phyloP scores from a whole-genome alignment of 495 filamentous ascomycete genomes.

The Penicilliopsis zonata region DNA sequence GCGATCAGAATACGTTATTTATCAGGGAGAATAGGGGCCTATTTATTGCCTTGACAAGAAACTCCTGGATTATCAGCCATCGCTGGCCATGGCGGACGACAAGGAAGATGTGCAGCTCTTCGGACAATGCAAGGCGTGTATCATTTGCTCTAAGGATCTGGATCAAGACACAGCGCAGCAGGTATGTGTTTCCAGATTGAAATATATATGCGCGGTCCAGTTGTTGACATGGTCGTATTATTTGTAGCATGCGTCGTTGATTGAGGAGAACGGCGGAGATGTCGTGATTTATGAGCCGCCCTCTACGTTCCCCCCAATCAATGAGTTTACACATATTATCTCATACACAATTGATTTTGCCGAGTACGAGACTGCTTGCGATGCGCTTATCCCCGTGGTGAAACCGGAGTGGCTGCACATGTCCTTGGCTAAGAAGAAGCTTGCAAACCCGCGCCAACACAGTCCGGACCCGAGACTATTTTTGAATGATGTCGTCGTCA shows the following conservation, averaged over 20 bases:
- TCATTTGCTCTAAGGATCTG: slow-evolving; percentile 37
- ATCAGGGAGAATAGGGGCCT: too few relatives aligned
- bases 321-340: slow-evolving; percentile 68
- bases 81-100: slow-evolving; percentile 20
- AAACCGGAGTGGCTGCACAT: slow-evolving; percentile 67
- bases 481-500: slow-evolving; percentile 69
- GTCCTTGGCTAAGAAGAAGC: slow-evolving; percentile 52
- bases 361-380: slow-evolving; percentile 56
- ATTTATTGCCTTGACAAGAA: too few relatives aligned
- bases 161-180: slow-evolving; percentile 28
- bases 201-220: not conserved
- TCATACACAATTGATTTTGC: slow-evolving; percentile 79
- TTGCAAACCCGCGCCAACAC: slow-evolving; percentile 69
- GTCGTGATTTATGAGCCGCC: slow-evolving; percentile 29
- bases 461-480: slow-evolving; percentile 86
- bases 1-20: too few relatives aligned
- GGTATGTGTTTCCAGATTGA: slow-evolving; percentile 9
- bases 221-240: not conserved
- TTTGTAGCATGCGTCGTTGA: slow-evolving; percentile 21
- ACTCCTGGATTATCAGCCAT: too few relatives aligned
- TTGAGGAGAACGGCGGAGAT: slow-evolving; percentile 43
- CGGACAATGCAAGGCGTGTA: slow-evolving; percentile 29
- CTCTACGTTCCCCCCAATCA: slow-evolving; percentile 37
- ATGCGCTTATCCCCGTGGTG: slow-evolving; percentile 71
- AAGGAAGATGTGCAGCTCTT: slow-evolving; percentile 25